Base-by-base conservation (phyloP, 768 basidiomycete genomes). In the Pluteus cervinus region DNA sequence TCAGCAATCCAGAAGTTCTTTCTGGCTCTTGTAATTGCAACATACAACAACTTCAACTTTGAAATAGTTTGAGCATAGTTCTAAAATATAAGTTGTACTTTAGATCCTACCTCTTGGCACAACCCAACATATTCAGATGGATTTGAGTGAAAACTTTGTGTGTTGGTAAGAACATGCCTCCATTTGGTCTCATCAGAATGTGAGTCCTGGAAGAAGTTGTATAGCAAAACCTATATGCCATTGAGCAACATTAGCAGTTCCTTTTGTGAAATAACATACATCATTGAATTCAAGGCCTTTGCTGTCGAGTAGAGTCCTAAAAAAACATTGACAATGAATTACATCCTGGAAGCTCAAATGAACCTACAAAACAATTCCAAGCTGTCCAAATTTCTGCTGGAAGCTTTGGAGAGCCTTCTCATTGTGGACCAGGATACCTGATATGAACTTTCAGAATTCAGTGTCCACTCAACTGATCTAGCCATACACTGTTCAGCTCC, bases 201-300 rank as follows among this genome's bases (percentile, higher is more conserved):
- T 0, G 85, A 86, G 45, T 82, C 79, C 17, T 74, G 68, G 46
- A 87, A 87, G 55, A 86, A 86, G 44, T 87, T 77, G 47, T 79
- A 86, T 8, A 87, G 48, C 3, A 87, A 62, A 4, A 87, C 82
- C 82, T 85, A 39, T 3, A 29, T 4, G 37, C n/a, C 9, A 17
- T 12, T 21, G 41, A 20, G 21, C 29, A n/a, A 26, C 20, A 16
- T 17, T 3, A 35, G 20, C 4, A 44, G 24, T 33, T 29, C 8
- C 12, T 28, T 9, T 26, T 26, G 23, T 5, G 18, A 14, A 23
- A 17, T 22, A n/a, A 33, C 56, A 29, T 34, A 79, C 79, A 46
- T 81, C 79, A 44, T 79, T 69, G 52, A 81, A 81, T 46, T 81
- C 80, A 4, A 81, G 55, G 1, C 80, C 80, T 56, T 81, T 81